Base-by-base conservation (phyloP, 352 stramenopile genomes). In the Phytophthora lateralis region DNA sequence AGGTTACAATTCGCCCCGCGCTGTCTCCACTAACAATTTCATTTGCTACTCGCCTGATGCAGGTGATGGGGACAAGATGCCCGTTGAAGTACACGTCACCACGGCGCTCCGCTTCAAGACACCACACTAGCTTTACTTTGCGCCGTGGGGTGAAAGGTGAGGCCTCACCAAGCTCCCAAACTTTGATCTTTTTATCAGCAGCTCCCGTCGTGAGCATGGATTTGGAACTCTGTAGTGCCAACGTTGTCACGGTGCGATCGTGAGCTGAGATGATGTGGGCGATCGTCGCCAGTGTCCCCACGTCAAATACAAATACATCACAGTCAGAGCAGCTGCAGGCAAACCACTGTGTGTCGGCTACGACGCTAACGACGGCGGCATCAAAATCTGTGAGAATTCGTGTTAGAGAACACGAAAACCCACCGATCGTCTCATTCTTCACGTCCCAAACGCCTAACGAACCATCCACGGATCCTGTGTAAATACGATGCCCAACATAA, bases 21-120 rank as follows among this genome's bases (percentile, higher is more conserved):
- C 57, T 76, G 49, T 94, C 82, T 2, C 78, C 82, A 44, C 82
- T 91, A 24, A 92, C 82, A 32, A 94, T 82, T 55, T 94, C 85
- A 18, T 83, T 91, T 12, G 76, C 76, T 30, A 78, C 61, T 7
- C 85, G 79, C 11, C 73, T 76, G 5, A 94, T 37, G 38, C 81
- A 89, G 1, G 81, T 75, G 4, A 94, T 41, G 4, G 71, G 69
- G 18, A 84, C 53, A 14, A 86, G 27, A 60, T 94, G 82, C 1
- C 80, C 80, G 34, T 83, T 80, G 49, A 76, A 77, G 20, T 57
- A 84, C 14, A 74, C 60, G n/a, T 88, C 67, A 18, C 72, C 66
- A 18, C 56, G 48, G 17, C 43, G 49, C 53, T 80, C 69, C 15
- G 65, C 66, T 34, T 89, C 74, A 1, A 91, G 71, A 10, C 53